Evolutionary conservation across 306 rosid species (phyloP), one percentile per base, ranked within the genome.

Genomic region (Parietaria judaica): DNA sequence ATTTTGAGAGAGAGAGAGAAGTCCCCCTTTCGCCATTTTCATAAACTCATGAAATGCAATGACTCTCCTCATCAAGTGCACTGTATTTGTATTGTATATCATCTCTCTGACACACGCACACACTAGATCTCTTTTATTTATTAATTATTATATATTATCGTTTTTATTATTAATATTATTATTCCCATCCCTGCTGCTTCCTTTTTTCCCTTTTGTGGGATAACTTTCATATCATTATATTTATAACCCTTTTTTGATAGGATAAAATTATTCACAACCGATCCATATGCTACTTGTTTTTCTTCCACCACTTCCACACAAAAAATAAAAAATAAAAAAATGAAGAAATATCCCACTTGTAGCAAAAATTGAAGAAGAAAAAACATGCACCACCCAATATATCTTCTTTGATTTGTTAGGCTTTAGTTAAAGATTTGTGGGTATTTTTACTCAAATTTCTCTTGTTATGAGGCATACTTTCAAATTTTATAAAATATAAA

Each of bases 101-200:
- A 23, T 74, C 65, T 66, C 75, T 81, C 82, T 72, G 81, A 78
- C 84, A 73, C 79, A 60, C 68, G 17, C 34, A n/a, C 69, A 72
- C 39, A 57, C 75, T 69, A 63, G 31, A 23, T 70, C 15, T 74
- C 76, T 51, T 56, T 74, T 69, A 66, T 61, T 56, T 52, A 46
- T 70, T 57, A 51, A 51, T 74, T 69, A 66, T 61, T 55, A 48
- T 39, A n/a, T 70, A 57, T 67, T 54, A 64, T 69, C 70, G 37
- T n/a, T n/a, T n/a, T n/a, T 23, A 23, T 23, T n/a, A n/a, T 34
- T 14, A 51, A 4, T 34, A 7, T 63, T 68, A 44, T 14, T 14
- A 31, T 61, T 56, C 16, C 45, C 67, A 3, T 63, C 56, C 31
- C 61, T 14, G 37, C 13, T 63, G 3, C 31, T 48, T 58, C 54